Evolutionary conservation across 495 filamentous ascomycete genomes (phyloP), one percentile per base, ranked within the genome.

Genomic region (Tuber aestivum): DNA sequence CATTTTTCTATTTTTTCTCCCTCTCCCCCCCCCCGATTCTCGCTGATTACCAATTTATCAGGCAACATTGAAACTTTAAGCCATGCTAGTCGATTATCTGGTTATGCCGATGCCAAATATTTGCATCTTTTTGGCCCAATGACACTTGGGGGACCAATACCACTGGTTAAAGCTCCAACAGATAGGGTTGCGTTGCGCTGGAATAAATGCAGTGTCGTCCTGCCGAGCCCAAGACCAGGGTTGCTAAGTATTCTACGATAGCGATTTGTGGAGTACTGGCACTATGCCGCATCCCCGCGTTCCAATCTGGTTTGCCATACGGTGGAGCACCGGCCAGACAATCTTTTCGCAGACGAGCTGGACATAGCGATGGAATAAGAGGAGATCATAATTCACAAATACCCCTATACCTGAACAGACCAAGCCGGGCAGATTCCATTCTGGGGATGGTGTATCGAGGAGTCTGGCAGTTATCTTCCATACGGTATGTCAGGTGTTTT

Each of bases 181-280:
- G 56, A 32, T 18, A 27, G 18, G 32, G 32, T 32, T 32, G 27
- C 12, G 27, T 65, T 32, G 56, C 18, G 56, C 56, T 18, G 50
- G 50, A 27, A 32, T 65, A 65, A 27, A 65, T 65, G 18, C 32
- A 27, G 56, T 32, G 32, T 65, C 56, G 56, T 65, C 56, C 16
- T 65, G 1, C 56, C 56, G n/a, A 32, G 56, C 69, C 72, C 76
- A 78, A 74, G 76, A 61, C 72, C 72, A 77, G 70, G 74, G 41
- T 70, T 42, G 75, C 74, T 76, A 61, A 79, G 79, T 45, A 69
- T 79, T 79, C 76, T 78, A 70, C n/a, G n/a, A n/a, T n/a, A n/a
- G 76, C 70, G 72, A 79, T 74, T 44, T 56, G 70, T 72, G 38
- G n/a, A n/a, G n/a, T n/a, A n/a, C n/a, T n/a, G n/a, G n/a, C n/a